These are phyloP conservation scores for Fusarium lateritium DNA, from an alignment of 2,329 filamentous ascomycete genomes.

Conservation along the genomic window DNA sequence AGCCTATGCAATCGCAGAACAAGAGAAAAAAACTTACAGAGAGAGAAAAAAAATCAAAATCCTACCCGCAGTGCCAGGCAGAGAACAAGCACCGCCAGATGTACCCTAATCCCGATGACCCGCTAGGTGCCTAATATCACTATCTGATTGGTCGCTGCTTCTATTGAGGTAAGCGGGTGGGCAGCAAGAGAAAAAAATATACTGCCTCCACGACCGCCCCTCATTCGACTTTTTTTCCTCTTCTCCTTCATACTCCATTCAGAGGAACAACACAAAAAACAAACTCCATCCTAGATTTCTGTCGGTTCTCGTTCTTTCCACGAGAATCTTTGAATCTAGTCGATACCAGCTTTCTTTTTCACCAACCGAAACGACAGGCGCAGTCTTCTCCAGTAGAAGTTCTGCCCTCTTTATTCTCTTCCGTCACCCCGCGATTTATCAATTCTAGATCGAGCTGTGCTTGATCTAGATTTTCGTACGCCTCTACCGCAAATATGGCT, in stretches of 20 bases:
- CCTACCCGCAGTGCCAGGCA: slow-evolving; percentile 11
- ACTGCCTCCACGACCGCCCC: slow-evolving; percentile 56
- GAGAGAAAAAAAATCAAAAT: slow-evolving; percentile 23
- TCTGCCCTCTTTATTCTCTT: slow-evolving; percentile 55
- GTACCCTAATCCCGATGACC: slow-evolving; percentile 49
- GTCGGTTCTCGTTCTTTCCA: slow-evolving; percentile 59
- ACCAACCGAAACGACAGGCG: slow-evolving; percentile 44
- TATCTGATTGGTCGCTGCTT: slow-evolving; percentile 44
- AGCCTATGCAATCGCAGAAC: slow-evolving; percentile 1
- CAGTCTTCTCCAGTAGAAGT: slow-evolving; percentile 55
- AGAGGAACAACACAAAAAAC: slow-evolving; percentile 51
- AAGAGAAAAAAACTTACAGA: slow-evolving; percentile 26
- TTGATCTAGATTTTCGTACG: slow-evolving; percentile 76
- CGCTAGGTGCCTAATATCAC: slow-evolving; percentile 24
- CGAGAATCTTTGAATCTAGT: slow-evolving; percentile 67
- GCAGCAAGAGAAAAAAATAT: slow-evolving; percentile 55
- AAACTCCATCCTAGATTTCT: slow-evolving; percentile 59
- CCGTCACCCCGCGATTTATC: slow-evolving; percentile 57
- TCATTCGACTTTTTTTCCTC: slow-evolving; percentile 56
- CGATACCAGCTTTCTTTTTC: slow-evolving; percentile 51
- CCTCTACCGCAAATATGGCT: slow-evolving; percentile 93
- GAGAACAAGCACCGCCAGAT: slow-evolving; percentile 28
- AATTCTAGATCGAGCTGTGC: slow-evolving; percentile 81
- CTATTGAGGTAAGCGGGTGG: slow-evolving; percentile 51
- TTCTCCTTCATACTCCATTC: slow-evolving; percentile 51